These are phyloP conservation scores for Sporothrix pseudoabietina DNA, from an alignment of 2,329 filamentous ascomycete genomes.

Conservation along the genomic window DNA sequence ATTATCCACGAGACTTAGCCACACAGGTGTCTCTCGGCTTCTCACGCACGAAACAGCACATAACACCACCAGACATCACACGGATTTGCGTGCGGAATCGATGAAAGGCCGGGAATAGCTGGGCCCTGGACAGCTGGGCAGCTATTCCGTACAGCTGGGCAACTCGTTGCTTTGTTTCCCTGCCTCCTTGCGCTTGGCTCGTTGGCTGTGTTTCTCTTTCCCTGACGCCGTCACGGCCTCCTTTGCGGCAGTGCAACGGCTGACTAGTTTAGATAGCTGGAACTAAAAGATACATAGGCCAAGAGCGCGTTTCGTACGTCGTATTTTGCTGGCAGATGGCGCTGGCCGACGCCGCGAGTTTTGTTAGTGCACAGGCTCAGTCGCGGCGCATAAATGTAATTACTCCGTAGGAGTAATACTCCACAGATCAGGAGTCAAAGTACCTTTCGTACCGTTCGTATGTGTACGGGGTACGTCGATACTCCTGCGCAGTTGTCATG, in stretches of 20 bases:
- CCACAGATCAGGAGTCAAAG: background rate
- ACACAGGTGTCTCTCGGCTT: background rate
- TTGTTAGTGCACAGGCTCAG: conserved; percentile 20
- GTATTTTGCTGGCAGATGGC: background rate
- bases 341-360: background rate
- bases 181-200: conserved; percentile 9
- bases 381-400: background rate
- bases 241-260: conserved; percentile 27
- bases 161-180: background rate
- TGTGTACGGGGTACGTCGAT: background rate
- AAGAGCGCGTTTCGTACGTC: conserved; percentile 21
- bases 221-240: background rate
- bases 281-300: background rate
- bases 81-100: background rate
- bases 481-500: background rate
- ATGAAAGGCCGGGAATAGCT: background rate
- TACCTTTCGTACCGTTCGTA: background rate
- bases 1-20: background rate
- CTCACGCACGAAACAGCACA: conserved; percentile 7
- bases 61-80: background rate
- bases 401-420: background rate
- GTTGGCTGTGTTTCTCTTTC: background rate
- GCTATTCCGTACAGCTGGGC: too few species aligned
- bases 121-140: background rate
- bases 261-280: background rate